Evolutionary conservation across 257 asterid species (phyloP).

Genomic region (Echites panduratus): DNA sequence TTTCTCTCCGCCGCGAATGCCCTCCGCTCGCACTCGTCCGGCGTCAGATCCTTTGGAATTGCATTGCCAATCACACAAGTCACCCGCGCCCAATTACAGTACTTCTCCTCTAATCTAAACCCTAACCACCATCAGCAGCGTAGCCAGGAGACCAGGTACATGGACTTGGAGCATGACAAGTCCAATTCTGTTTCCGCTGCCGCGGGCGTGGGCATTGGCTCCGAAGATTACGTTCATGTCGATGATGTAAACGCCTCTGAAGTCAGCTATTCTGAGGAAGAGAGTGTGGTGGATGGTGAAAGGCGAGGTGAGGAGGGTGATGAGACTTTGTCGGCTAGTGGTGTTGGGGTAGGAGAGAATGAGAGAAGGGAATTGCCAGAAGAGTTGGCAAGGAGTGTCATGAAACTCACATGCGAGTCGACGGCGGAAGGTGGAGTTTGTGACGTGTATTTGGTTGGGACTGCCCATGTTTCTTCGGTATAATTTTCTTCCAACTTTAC

Average conservation of each 20-base stretch:
- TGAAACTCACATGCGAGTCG: slow-evolving; percentile 69
- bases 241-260: slow-evolving; percentile 25
- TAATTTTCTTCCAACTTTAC: not conserved
- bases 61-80: slow-evolving; percentile 9
- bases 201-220: slow-evolving; percentile 10
- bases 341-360: slow-evolving; percentile 7
- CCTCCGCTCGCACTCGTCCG: slow-evolving; percentile 8
- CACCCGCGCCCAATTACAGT: slow-evolving; percentile 19
- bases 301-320: slow-evolving; percentile 12
- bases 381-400: slow-evolving; percentile 55
- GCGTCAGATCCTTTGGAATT: slow-evolving; percentile 13
- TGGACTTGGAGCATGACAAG: slow-evolving; percentile 12
- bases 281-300: slow-evolving; percentile 16
- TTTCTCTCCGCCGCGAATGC: slow-evolving; percentile 9
- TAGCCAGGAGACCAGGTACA: slow-evolving; percentile 3
- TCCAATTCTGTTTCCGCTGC: not conserved
- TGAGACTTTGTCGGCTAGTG: slow-evolving; percentile 17
- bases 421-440: slow-evolving; percentile 68
- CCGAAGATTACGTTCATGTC: slow-evolving; percentile 47
- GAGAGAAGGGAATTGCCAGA: slow-evolving; percentile 60
- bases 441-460: slow-evolving; percentile 82
- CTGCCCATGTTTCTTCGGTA: slow-evolving; percentile 88
- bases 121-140: slow-evolving; percentile 14
- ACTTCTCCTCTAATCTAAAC: slow-evolving; percentile 20
- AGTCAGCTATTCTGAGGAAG: slow-evolving; percentile 15